phyloP scores from a whole-genome alignment of 2,329 filamentous ascomycete species.

The Aspergillus latus region DNA sequence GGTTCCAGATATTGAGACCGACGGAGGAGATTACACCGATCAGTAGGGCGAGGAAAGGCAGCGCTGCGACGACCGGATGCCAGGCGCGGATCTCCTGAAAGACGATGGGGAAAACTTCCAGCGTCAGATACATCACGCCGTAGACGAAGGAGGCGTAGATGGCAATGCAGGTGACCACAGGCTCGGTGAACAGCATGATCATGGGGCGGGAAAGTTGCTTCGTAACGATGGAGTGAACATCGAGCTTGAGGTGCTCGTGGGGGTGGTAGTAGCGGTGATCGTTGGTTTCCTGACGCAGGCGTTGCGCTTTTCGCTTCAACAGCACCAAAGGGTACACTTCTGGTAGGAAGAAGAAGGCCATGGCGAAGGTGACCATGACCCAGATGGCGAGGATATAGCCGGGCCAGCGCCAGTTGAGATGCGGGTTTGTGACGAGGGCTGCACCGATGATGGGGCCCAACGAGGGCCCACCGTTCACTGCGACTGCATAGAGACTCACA shows the following conservation, averaged over 20 bases:
- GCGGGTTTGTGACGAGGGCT: slow-evolving; percentile 33
- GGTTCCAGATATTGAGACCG: slow-evolving; percentile 55
- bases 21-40: slow-evolving; percentile 60
- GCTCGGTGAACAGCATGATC: slow-evolving; percentile 21
- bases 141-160: slow-evolving; percentile 31
- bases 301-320: slow-evolving; percentile 53
- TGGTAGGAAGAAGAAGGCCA: slow-evolving; percentile 43
- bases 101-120: slow-evolving; percentile 63
- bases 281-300: slow-evolving; percentile 50
- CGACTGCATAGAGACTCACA: slow-evolving; percentile 49
- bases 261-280: slow-evolving; percentile 52
- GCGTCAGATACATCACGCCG: slow-evolving; percentile 28
- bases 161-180: slow-evolving; percentile 24
- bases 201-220: slow-evolving; percentile 20
- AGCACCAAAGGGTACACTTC: slow-evolving; percentile 57
- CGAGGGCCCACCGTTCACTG: slow-evolving; percentile 51
- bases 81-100: slow-evolving; percentile 62
- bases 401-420: slow-evolving; percentile 33
- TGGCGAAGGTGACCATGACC: slow-evolving; percentile 22
- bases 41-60: slow-evolving; percentile 63
- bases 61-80: slow-evolving; percentile 51
- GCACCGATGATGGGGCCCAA: slow-evolving; percentile 46
- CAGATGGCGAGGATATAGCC: slow-evolving; percentile 44
- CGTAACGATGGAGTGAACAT: slow-evolving; percentile 37
- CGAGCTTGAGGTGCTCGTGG: slow-evolving; percentile 46